Conservation (phyloP, 805 yeast species). For the Kurtzmaniella cleridarum region DNA sequence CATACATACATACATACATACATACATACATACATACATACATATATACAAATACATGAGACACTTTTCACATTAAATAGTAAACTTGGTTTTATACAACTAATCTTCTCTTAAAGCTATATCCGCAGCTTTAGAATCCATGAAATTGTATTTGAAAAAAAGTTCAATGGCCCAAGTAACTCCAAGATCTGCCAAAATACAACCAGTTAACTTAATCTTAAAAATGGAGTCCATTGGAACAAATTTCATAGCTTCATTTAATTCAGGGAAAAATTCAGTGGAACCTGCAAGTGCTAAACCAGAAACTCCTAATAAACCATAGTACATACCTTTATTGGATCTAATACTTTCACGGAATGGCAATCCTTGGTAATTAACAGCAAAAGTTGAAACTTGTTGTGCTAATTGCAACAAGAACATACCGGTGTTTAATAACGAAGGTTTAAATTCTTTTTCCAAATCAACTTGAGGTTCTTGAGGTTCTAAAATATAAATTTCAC, state of each 20-base stretch:
- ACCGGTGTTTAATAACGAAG: conserved; percentile 92
- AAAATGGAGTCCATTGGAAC: conserved; percentile 77
- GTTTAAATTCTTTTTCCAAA: conserved; percentile 80
- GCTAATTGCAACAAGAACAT: conserved; percentile 91
- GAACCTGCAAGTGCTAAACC: conserved; percentile 85
- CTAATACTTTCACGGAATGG: conserved; percentile 90
- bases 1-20: not conserved
- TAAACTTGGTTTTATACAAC: not conserved
- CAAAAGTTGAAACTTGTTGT: conserved; percentile 96
- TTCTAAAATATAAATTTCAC: conserved; percentile 78
- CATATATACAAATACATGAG: too few species aligned
- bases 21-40: too few species aligned
- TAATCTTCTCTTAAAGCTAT: conserved; percentile 53
- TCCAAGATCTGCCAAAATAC: conserved; percentile 71
- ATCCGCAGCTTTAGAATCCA: conserved; percentile 89
- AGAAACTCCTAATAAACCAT: conserved; percentile 88
- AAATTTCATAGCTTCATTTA: conserved; percentile 86
- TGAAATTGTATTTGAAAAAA: conserved; percentile 75
- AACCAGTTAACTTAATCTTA: conserved; percentile 68
- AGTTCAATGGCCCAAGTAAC: conserved; percentile 75
- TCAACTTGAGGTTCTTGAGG: conserved; percentile 91
- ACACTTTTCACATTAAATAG: conserved; percentile 2
- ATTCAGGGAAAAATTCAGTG: conserved; percentile 90
- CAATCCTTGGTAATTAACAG: conserved; percentile 94
- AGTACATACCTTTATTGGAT: conserved; percentile 95